Percentiles rank a stretch among this genome's conserved stretches.
Conservation (phyloP, 176 grass and related monocot species). For the Otatea glauca region DNA sequence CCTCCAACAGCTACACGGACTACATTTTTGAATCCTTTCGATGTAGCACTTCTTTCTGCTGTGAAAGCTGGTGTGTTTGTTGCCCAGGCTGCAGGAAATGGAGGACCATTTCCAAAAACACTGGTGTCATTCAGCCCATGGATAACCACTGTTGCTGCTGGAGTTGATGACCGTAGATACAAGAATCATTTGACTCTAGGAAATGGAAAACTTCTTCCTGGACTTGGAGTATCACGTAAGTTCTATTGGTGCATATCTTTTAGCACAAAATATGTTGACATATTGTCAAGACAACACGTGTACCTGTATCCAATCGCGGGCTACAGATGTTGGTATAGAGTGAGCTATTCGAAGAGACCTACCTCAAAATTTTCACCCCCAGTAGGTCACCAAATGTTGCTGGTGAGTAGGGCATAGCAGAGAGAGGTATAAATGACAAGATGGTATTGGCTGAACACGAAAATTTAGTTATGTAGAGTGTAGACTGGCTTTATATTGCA, state of each 20-base stretch:
- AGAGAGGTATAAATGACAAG: not conserved
- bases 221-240: constrained; percentile 99
- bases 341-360: not conserved
- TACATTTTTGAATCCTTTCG: constrained; percentile 97
- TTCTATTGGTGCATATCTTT: constrained; percentile 16
- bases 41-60: constrained; percentile 94
- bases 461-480: not conserved
- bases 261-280: not conserved
- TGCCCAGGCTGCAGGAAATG: constrained; percentile 95
- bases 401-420: not conserved
- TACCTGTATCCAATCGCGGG: not conserved
- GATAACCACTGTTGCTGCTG: constrained; percentile 97
- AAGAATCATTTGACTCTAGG: constrained; percentile 94
- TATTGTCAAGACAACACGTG: not conserved
- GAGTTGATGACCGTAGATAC: constrained; percentile 97
- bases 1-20: constrained; percentile 85
- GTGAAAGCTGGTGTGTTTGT: constrained; percentile 99
- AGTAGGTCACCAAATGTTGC: not conserved
- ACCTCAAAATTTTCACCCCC: not conserved
- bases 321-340: not conserved
- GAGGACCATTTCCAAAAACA: constrained; percentile 96
- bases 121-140: constrained; percentile 98
- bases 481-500: not conserved
- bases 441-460: not conserved
- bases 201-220: constrained; percentile 80